Evolutionary conservation across 148 eudicot species (phyloP).

Genomic region (Dysphania ambrosioides): DNA sequence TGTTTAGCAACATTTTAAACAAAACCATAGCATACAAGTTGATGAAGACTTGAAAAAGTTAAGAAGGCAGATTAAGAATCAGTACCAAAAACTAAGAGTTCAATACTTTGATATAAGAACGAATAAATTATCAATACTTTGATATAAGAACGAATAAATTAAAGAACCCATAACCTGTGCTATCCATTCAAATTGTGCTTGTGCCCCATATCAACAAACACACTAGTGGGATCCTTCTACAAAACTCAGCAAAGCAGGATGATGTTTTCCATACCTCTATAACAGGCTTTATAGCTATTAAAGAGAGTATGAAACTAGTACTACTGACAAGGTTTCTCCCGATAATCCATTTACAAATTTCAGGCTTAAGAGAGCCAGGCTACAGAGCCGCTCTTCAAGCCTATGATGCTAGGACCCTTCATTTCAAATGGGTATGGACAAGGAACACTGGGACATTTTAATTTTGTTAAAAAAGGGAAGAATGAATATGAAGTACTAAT

Average conservation of each 20-base stretch:
- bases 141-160: not conserved
- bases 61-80: not conserved
- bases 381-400: not conserved
- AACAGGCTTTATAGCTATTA: not conserved
- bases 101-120: not conserved
- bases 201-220: not conserved
- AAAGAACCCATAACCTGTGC: not conserved
- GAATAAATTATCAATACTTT: not conserved
- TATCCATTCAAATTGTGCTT: not conserved
- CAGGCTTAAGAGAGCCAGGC: not conserved
- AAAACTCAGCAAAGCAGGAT: not conserved
- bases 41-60: not conserved
- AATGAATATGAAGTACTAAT: too few species aligned
- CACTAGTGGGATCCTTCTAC: not conserved
- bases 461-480: not conserved
- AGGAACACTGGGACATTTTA: not conserved
- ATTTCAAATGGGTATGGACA: not conserved
- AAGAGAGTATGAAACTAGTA: not conserved
- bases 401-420: not conserved
- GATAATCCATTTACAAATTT: not conserved
- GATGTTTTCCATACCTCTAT: not conserved
- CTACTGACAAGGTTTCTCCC: not conserved
- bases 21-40: not conserved
- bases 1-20: not conserved
- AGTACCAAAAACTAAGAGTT: not conserved